A percentile compares a stretch with the other conserved stretches of the same genome.
Evolutionary conservation across 1,284 basidiomycete species (phyloP).

Genomic region (Pholiota adiposa): DNA sequence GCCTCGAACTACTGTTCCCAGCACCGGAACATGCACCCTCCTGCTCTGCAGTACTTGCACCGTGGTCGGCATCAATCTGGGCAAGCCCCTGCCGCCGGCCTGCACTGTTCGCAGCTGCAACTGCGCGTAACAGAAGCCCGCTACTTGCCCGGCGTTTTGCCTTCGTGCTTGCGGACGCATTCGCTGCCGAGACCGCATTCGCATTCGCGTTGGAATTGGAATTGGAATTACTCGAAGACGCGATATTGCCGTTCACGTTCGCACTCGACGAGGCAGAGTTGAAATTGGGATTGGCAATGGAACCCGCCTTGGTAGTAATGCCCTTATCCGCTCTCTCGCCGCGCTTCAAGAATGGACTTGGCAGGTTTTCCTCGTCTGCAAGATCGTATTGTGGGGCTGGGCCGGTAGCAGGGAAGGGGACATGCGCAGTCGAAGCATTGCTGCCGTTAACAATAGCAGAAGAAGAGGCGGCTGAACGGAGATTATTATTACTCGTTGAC

Average conservation of each 20-base stretch:
- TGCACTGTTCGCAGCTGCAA: slow-evolving; percentile 63
- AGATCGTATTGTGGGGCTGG: slow-evolving; percentile 61
- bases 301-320: slow-evolving; percentile 3
- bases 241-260: background rate
- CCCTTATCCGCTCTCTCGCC: slow-evolving; percentile 31
- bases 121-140: slow-evolving; percentile 57
- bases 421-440: background rate
- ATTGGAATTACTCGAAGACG: background rate
- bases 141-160: slow-evolving; percentile 44
- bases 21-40: background rate
- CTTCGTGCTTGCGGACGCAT: slow-evolving; percentile 16
- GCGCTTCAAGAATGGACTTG: slow-evolving; percentile 79
- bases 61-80: background rate
- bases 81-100: slow-evolving; percentile 20
- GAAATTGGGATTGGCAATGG: slow-evolving; percentile 5
- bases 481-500: slow-evolving; percentile 22
- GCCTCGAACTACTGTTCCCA: slow-evolving; percentile 24
- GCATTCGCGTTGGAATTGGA: background rate
- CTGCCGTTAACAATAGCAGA: slow-evolving; percentile 17
- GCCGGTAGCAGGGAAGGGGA: slow-evolving; percentile 26
- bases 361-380: slow-evolving; percentile 81
- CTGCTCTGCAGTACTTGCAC: slow-evolving; percentile 31
- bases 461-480: slow-evolving; percentile 20
- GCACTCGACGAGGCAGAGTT: background rate
- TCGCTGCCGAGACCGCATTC: background rate